A percentile compares a stretch with the other conserved stretches of the same genome.
Conservation (phyloP, 2,329 filamentous ascomycete genomes). For the Ampelomyces quisqualis region DNA sequence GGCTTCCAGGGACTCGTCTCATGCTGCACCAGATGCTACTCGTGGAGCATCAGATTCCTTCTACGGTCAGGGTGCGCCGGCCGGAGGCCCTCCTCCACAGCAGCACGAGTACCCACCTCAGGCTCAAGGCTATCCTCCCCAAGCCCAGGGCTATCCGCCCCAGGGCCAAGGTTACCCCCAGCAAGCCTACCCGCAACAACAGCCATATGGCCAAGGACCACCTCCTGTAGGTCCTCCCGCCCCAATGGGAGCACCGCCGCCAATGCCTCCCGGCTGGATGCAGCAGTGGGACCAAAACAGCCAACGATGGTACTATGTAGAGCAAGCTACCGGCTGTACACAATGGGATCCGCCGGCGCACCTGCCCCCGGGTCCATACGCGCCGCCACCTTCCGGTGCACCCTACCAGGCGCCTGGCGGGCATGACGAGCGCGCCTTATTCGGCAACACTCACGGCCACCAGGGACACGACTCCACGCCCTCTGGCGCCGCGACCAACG, state of each 20-base stretch:
- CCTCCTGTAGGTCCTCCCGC: slow-evolving; percentile 36
- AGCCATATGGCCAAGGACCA: slow-evolving; percentile 22
- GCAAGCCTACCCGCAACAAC: slow-evolving; percentile 28
- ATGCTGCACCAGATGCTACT: slow-evolving; percentile 11
- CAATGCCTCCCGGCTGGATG: slow-evolving; percentile 57
- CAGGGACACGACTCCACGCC: slow-evolving; percentile 28
- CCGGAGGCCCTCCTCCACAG: slow-evolving; percentile 20
- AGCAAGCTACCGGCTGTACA: slow-evolving; percentile 60
- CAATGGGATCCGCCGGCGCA: slow-evolving; percentile 63
- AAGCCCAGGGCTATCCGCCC: slow-evolving; percentile 29
- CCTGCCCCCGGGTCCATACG: slow-evolving; percentile 36
- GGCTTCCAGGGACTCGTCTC: too few species aligned
- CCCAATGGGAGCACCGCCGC: slow-evolving; percentile 55
- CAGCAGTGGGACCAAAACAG: slow-evolving; percentile 63
- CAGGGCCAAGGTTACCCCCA: slow-evolving; percentile 26
- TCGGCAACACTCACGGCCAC: slow-evolving; percentile 31
- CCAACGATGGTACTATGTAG: slow-evolving; percentile 66
- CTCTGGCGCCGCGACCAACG: slow-evolving; percentile 24
- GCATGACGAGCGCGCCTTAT: slow-evolving; percentile 32
- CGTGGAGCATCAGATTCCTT: slow-evolving; percentile 22
- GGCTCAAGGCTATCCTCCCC: slow-evolving; percentile 15
- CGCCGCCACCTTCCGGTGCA: slow-evolving; percentile 32
- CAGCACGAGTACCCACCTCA: slow-evolving; percentile 25
- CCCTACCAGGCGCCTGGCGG: slow-evolving; percentile 23
- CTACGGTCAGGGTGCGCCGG: slow-evolving; percentile 15